These are phyloP conservation scores for Geosmithia morbida DNA, from an alignment of 2,329 filamentous ascomycete species.

Conservation along the genomic window DNA sequence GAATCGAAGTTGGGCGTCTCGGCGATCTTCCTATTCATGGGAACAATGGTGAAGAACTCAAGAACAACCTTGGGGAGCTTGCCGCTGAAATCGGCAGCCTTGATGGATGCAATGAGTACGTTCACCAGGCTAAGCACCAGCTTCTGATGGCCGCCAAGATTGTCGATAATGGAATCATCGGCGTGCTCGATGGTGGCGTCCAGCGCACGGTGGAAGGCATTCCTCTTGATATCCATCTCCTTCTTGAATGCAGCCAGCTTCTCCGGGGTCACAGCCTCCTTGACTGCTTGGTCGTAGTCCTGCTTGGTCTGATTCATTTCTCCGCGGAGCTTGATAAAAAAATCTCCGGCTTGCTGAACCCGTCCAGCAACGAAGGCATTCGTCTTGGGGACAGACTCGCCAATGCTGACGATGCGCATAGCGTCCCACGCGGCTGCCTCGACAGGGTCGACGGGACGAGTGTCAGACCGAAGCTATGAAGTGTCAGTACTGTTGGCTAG, in stretches of 20 bases:
- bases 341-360: constrained; percentile 35
- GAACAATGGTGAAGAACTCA: constrained; percentile 45
- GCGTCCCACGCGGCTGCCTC: constrained; percentile 39
- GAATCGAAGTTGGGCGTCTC: constrained; percentile 53
- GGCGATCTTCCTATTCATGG: constrained; percentile 45
- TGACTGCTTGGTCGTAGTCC: constrained; percentile 26
- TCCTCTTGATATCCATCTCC: constrained; percentile 27
- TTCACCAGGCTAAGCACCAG: constrained; percentile 39
- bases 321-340: constrained; percentile 30
- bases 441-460: constrained; percentile 26
- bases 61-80: constrained; percentile 41
- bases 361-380: constrained; percentile 26
- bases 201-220: constrained; percentile 33
- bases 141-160: constrained; percentile 42
- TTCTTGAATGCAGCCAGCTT: constrained; percentile 22
- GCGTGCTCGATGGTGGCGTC: constrained; percentile 39
- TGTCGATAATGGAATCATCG: constrained; percentile 39
- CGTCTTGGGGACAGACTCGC: constrained; percentile 20
- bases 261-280: constrained; percentile 22
- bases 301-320: constrained; percentile 32
- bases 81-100: constrained; percentile 34
- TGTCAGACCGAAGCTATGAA: constrained; percentile 21
- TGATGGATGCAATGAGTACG: constrained; percentile 38
- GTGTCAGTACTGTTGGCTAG: background rate
- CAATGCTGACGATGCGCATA: constrained; percentile 32